phyloP scores from a whole-genome alignment of 495 filamentous ascomycete genomes.

The Darksidea phi region DNA sequence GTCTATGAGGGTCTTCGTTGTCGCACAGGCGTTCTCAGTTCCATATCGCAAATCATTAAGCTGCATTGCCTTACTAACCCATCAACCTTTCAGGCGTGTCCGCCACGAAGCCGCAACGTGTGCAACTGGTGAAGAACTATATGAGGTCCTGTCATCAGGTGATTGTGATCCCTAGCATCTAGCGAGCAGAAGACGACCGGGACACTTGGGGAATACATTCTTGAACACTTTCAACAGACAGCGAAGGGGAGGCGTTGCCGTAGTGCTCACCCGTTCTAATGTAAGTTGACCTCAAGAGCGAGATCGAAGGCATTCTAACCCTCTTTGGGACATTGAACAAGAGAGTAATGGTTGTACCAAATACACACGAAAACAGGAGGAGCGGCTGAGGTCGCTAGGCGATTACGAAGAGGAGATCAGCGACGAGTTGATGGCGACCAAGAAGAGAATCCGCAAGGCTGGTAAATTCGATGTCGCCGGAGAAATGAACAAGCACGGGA shows the following conservation, averaged over 20 bases:
- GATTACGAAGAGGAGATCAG: background rate
- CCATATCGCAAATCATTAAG: background rate
- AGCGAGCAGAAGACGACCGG: background rate
- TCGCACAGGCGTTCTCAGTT: no score
- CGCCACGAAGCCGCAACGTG: background rate
- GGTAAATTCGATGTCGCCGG: background rate
- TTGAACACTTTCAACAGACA: background rate
- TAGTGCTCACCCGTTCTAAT: background rate
- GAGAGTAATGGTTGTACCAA: background rate
- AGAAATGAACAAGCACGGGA: background rate
- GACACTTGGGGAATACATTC: background rate
- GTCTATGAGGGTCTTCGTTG: no score
- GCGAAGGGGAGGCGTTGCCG: background rate
- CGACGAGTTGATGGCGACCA: background rate
- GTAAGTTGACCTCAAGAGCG: background rate
- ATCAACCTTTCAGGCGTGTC: background rate
- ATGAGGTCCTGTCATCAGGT: background rate
- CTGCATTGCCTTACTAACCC: background rate
- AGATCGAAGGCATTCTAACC: background rate
- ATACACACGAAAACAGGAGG: background rate
- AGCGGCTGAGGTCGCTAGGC: background rate
- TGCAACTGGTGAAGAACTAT: background rate
- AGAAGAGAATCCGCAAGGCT: background rate
- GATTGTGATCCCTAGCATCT: background rate
- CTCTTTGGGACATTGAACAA: background rate